These are phyloP conservation scores for Castanea mollissima DNA, from an alignment of 306 rosid genomes.

Conservation along the genomic window DNA sequence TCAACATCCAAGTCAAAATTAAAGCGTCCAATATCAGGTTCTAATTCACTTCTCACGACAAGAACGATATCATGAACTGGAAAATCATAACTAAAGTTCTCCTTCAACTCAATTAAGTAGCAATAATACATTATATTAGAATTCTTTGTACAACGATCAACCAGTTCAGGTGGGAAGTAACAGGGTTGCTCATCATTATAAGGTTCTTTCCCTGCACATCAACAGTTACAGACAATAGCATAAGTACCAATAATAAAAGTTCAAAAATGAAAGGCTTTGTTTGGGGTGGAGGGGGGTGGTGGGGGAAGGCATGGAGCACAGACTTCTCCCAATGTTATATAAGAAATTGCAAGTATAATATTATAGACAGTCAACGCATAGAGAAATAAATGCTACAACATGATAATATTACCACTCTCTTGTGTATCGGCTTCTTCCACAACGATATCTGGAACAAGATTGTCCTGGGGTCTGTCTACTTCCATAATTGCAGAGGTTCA, in stretches of 20 bases:
- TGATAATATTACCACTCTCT: constrained; percentile 45
- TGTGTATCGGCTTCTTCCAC: constrained; percentile 52
- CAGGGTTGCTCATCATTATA: constrained; percentile 53
- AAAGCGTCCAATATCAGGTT: constrained; percentile 42
- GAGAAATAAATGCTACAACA: constrained; percentile 8
- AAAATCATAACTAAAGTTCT: constrained; percentile 45
- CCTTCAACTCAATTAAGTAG: constrained; percentile 65
- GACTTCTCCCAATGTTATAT: neutral
- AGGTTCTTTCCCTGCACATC: constrained; percentile 47
- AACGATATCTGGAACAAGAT: constrained; percentile 65
- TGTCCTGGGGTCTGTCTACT: constrained; percentile 30
- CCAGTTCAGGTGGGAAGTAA: constrained; percentile 63
- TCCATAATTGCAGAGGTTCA: constrained; percentile 33
- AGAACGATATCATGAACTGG: constrained; percentile 54
- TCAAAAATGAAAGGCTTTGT: neutral
- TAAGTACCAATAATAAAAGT: constrained; percentile 3
- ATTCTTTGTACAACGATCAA: constrained; percentile 22
- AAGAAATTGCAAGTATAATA: neutral
- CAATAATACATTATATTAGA: constrained; percentile 46
- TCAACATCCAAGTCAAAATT: constrained; percentile 45
- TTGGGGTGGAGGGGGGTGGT: too few species aligned
- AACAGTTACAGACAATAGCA: constrained; percentile 1
- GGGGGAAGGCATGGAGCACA: neutral
- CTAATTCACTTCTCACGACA: constrained; percentile 50
- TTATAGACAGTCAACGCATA: neutral